Conservation (phyloP, 805 yeast genomes). For the Saturnispora galanensis region DNA sequence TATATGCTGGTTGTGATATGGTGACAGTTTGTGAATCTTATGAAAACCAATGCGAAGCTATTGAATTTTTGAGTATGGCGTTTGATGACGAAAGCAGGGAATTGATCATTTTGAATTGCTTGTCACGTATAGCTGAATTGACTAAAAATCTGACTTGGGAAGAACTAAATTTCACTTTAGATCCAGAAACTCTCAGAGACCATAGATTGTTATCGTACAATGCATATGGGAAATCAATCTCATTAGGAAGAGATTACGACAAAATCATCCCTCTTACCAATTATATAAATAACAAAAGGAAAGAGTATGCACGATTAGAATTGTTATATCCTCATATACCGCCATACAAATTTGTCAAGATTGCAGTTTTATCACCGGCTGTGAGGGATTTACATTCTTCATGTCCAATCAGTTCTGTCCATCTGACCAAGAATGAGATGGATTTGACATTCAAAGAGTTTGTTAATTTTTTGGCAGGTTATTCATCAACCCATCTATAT, state of each 20-base stretch:
- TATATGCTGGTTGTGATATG: constrained; percentile 52
- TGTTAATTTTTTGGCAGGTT: constrained; percentile 36
- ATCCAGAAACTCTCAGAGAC: constrained; percentile 27
- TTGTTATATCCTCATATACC: constrained; percentile 1
- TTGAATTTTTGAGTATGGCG: constrained; percentile 29
- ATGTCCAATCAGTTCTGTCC: neutral
- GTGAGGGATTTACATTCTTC: constrained; percentile 1
- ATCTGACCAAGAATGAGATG: constrained; percentile 1
- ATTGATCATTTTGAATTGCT: constrained; percentile 30
- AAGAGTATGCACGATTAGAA: constrained; percentile 3
- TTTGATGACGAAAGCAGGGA: constrained; percentile 31
- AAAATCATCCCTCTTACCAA: constrained; percentile 39
- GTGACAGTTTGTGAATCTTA: constrained; percentile 52
- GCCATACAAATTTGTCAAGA: constrained; percentile 4
- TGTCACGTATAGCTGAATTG: constrained; percentile 34
- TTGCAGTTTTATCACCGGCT: constrained; percentile 3
- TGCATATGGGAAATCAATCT: constrained; percentile 43
- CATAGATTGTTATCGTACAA: constrained; percentile 35
- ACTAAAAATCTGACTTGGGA: constrained; percentile 37
- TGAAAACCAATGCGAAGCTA: constrained; percentile 46
- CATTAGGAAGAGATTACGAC: constrained; percentile 45
- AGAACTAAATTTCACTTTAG: constrained; percentile 24
- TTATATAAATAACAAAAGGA: constrained; percentile 24
- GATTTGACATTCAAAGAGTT: constrained; percentile 28
- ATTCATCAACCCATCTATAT: constrained; percentile 24